Conservation (phyloP, 495 filamentous ascomycete species). For the Entonaema liquescens region DNA sequence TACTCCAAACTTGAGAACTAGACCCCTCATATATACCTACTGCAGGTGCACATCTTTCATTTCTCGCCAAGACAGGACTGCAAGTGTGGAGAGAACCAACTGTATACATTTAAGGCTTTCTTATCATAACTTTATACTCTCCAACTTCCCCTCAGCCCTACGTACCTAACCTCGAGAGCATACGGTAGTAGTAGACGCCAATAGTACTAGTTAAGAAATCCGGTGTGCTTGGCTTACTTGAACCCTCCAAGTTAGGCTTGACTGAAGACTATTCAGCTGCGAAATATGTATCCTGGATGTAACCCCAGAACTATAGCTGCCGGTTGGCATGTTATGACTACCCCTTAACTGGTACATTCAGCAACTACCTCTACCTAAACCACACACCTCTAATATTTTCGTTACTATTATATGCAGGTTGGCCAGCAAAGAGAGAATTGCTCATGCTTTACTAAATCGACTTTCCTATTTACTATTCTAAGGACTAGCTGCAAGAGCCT, state of each 20-base stretch:
- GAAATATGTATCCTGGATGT: background rate
- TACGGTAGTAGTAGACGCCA: background rate
- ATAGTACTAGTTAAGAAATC: background rate
- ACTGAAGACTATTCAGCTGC: background rate
- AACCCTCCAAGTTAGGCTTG: background rate
- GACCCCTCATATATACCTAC: background rate
- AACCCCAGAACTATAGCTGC: background rate
- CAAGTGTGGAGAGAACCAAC: background rate
- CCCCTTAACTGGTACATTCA: too few relatives aligned
- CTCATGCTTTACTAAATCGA: too few relatives aligned
- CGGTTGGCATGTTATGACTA: background rate
- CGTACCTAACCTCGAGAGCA: background rate
- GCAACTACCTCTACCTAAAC: too few relatives aligned
- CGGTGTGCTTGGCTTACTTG: background rate
- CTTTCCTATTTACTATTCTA: too few relatives aligned
- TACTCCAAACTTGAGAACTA: background rate
- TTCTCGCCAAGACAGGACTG: background rate
- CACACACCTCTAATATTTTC: too few relatives aligned
- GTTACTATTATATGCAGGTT: too few relatives aligned
- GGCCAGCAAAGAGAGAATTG: too few relatives aligned
- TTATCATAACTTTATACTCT: background rate
- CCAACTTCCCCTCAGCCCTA: background rate
- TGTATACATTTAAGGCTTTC: background rate
- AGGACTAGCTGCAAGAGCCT: too few relatives aligned
- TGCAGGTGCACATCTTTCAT: too few relatives aligned